These are phyloP conservation scores for Eurotiales sp. DNA, from an alignment of 2,329 filamentous ascomycete species.

Conservation along the genomic window DNA sequence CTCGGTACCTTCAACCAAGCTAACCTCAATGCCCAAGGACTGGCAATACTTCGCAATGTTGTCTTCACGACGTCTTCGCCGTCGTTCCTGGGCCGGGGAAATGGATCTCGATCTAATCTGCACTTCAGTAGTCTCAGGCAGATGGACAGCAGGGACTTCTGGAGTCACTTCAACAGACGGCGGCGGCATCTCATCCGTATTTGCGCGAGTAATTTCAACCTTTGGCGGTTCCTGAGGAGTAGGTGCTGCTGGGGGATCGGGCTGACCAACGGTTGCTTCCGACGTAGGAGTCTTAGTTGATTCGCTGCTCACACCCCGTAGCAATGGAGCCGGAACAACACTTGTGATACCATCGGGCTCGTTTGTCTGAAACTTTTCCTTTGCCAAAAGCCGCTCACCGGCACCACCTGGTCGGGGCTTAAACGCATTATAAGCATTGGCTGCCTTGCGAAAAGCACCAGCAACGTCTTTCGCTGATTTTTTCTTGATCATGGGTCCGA, in stretches of 20 bases:
- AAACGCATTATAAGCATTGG: constrained; percentile 67
- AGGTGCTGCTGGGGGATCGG: constrained; percentile 7
- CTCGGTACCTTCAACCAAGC: constrained; percentile 70
- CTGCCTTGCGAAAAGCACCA: constrained; percentile 74
- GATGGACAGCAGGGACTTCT: constrained; percentile 11
- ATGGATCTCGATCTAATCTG: constrained; percentile 26
- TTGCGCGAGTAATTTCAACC: constrained; percentile 37
- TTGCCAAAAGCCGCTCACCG: constrained; percentile 69
- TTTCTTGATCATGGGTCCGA: constrained; percentile 87
- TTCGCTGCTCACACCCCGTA: constrained; percentile 41
- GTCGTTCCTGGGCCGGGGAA: constrained; percentile 46
- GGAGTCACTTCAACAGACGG: constrained; percentile 20
- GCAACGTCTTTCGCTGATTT: constrained; percentile 71
- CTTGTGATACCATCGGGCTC: constrained; percentile 86
- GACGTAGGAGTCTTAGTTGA: constrained; percentile 25
- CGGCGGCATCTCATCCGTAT: constrained; percentile 27
- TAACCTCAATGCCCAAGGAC: constrained; percentile 71
- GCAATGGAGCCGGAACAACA: constrained; percentile 73
- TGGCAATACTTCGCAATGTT: constrained; percentile 77
- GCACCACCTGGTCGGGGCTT: constrained; percentile 86
- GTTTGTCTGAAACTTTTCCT: constrained; percentile 55
- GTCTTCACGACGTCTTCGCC: constrained; percentile 62
- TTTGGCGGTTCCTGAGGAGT: constrained; percentile 27
- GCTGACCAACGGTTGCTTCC: constrained; percentile 19
- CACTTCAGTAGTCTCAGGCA: constrained; percentile 20